phyloP scores from a whole-genome alignment of 768 basidiomycete genomes.

The Pholiota microspora region DNA sequence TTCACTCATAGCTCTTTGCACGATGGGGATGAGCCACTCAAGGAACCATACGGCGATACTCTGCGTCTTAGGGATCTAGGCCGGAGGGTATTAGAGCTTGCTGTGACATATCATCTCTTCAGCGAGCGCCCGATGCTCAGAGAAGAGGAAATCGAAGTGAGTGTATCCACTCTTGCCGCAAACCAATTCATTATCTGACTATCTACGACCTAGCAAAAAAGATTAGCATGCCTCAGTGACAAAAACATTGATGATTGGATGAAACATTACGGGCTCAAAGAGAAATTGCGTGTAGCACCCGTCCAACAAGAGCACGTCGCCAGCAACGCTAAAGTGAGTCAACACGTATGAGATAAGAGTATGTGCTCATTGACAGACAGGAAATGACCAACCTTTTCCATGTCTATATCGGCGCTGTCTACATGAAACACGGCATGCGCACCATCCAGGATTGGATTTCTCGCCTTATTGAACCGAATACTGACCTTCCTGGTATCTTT shows the following conservation, averaged over 20 bases:
- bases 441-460: constrained; percentile 58
- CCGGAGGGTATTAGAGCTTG: constrained; percentile 46
- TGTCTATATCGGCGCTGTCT: constrained; percentile 67
- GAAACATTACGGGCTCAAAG: constrained; percentile 46
- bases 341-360: no score
- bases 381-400: constrained; percentile 55
- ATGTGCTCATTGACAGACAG: constrained; percentile 38
- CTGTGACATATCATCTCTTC: constrained; percentile 50
- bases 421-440: constrained; percentile 50
- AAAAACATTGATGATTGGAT: constrained; percentile 48
- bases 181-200: not conserved
- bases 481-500: constrained; percentile 12
- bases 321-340: constrained; percentile 12
- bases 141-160: constrained; percentile 43
- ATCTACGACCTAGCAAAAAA: no score
- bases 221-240: constrained; percentile 31
- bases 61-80: constrained; percentile 63
- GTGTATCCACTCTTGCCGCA: constrained; percentile 9
- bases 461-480: constrained; percentile 45
- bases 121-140: constrained; percentile 39
- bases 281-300: constrained; percentile 49
- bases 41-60: constrained; percentile 54
- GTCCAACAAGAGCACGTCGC: constrained; percentile 28
- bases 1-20: constrained; percentile 48
- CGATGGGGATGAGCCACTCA: constrained; percentile 21